Percentiles rank a stretch among this genome's conserved stretches.
Conservation (phyloP, 805 yeast genomes). For the Spathaspora girioi region DNA sequence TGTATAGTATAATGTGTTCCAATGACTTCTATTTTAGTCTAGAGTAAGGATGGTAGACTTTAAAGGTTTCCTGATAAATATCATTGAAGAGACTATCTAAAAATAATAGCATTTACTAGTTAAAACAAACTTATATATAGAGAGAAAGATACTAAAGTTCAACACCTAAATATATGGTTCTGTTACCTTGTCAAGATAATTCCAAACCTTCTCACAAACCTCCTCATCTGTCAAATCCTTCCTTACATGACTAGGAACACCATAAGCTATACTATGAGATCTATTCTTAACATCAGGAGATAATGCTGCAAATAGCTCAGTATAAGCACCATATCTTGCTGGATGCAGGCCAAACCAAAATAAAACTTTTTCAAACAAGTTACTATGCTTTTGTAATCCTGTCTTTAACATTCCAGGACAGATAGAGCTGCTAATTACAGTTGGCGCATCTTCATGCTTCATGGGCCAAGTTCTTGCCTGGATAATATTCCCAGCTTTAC, state of each 20-base stretch:
- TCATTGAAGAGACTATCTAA: too few species aligned
- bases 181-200: conserved; percentile 2
- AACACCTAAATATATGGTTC: conserved; percentile 1
- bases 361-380: not conserved
- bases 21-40: too few species aligned
- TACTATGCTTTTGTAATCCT: conserved; percentile 24
- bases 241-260: conserved; percentile 5
- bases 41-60: too few species aligned
- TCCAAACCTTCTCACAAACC: conserved; percentile 1
- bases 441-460: conserved; percentile 17
- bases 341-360: conserved; percentile 13
- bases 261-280: conserved; percentile 36
- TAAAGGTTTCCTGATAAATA: too few species aligned
- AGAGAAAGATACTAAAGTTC: too few species aligned
- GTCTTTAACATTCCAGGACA: conserved; percentile 41
- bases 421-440: conserved; percentile 28
- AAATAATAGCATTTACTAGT: too few species aligned
- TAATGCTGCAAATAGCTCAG: conserved; percentile 40
- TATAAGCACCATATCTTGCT: conserved; percentile 37
- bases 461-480: conserved; percentile 33
- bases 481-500: conserved; percentile 39
- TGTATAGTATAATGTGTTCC: too few species aligned
- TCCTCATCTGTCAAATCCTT: not conserved
- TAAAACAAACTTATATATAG: too few species aligned
- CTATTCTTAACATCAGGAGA: conserved; percentile 34